Percentiles rank a stretch among this genome's conserved stretches.
phyloP scores from a whole-genome alignment of 768 basidiomycete genomes.

The Rhizopogon vinicolor region DNA sequence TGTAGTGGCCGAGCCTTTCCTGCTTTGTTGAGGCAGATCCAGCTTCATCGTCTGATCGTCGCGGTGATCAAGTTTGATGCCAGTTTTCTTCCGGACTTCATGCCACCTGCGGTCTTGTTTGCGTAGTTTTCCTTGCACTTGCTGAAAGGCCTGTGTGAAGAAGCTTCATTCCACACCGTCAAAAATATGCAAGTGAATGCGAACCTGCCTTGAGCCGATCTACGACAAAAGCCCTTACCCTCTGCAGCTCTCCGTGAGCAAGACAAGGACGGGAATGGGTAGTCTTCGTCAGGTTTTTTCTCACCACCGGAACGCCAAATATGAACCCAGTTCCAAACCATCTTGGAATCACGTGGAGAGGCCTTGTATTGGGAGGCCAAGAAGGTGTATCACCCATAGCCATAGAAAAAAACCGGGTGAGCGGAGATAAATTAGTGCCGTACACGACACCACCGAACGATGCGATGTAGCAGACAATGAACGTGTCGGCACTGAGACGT shows the following conservation, averaged over 20 bases:
- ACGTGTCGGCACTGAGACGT: constrained; percentile 20
- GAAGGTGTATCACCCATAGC: constrained; percentile 26
- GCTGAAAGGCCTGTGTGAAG: background rate
- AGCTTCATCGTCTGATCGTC: background rate
- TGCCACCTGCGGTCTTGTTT: background rate
- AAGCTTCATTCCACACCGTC: background rate
- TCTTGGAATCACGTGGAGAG: constrained; percentile 25
- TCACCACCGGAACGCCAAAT: constrained; percentile 28
- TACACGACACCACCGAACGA: constrained; percentile 27
- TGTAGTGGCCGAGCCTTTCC: too few relatives aligned
- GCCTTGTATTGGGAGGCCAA: constrained; percentile 23
- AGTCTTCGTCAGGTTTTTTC: constrained; percentile 3
- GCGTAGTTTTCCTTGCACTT: background rate
- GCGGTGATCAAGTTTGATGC: background rate
- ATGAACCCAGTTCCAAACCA: constrained; percentile 27
- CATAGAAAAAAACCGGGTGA: constrained; percentile 30
- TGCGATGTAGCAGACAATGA: constrained; percentile 34
- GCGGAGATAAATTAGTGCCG: constrained; percentile 16
- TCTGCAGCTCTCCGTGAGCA: constrained; percentile 4
- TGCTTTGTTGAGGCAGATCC: background rate
- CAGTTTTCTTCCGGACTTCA: background rate
- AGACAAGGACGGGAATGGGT: background rate
- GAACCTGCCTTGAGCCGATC: background rate
- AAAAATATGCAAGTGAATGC: background rate
- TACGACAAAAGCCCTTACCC: constrained; percentile 1